Evolutionary conservation across 2,329 filamentous ascomycete species (phyloP).

Genomic region (Metarhizium humberi): DNA sequence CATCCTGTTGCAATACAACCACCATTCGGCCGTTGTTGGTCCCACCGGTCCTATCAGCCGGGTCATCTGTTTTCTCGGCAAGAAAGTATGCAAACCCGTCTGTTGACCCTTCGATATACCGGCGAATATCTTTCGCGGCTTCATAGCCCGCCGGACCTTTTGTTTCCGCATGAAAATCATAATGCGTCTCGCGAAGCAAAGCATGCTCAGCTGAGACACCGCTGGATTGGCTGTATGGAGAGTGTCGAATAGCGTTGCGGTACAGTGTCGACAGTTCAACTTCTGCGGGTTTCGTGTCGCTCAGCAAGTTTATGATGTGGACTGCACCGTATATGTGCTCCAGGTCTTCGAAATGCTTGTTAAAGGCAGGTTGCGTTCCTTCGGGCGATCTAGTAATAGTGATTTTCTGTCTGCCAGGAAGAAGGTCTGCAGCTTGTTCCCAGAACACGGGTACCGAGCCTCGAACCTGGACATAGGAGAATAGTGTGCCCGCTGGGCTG

Average conservation of each 20-base stretch:
- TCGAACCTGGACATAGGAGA: constrained; percentile 88
- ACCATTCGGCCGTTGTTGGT: constrained; percentile 38
- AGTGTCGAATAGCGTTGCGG: constrained; percentile 65
- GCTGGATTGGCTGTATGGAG: constrained; percentile 54
- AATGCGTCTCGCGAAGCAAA: constrained; percentile 73
- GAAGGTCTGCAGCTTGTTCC: constrained; percentile 82
- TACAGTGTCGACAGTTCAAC: constrained; percentile 75
- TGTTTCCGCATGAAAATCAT: constrained; percentile 94
- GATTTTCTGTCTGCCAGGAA: constrained; percentile 92
- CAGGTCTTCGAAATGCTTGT: constrained; percentile 87
- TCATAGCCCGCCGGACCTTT: constrained; percentile 81
- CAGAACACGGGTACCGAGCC: constrained; percentile 95
- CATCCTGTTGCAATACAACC: constrained; percentile 81
- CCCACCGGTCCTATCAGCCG: constrained; percentile 28
- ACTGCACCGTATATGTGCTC: constrained; percentile 82
- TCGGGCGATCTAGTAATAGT: constrained; percentile 79
- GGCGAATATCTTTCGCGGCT: constrained; percentile 74
- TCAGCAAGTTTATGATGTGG: constrained; percentile 91
- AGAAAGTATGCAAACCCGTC: constrained; percentile 91
- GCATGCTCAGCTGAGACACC: constrained; percentile 56
- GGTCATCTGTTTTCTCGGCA: constrained; percentile 59
- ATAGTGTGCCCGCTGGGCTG: constrained; percentile 67
- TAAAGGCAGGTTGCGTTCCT: constrained; percentile 87
- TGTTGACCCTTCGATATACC: constrained; percentile 68
- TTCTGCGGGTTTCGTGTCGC: constrained; percentile 78